Evolutionary conservation across 1,284 basidiomycete species (phyloP).

Genomic region (Moniliella sp.): DNA sequence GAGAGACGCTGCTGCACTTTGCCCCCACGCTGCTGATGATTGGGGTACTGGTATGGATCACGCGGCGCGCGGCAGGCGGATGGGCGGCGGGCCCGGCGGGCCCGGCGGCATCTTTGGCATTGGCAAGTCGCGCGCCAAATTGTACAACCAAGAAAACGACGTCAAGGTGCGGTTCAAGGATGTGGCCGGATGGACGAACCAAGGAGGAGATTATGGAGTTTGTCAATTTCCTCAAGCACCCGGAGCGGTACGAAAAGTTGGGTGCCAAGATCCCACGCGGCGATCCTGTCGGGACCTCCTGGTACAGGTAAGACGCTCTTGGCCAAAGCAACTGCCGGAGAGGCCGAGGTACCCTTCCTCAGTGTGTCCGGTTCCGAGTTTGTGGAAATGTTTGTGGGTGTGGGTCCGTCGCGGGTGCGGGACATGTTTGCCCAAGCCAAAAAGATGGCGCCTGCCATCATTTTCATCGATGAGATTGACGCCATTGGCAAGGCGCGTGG

Average conservation of each 20-base stretch:
- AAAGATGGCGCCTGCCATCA: slow-evolving; percentile 93
- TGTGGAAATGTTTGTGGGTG: slow-evolving; percentile 99
- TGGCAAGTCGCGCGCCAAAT: slow-evolving; percentile 76
- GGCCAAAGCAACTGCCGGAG: slow-evolving; percentile 91
- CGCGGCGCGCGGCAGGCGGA: slow-evolving; percentile 45
- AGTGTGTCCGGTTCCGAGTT: slow-evolving; percentile 97
- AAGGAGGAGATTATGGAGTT: slow-evolving; percentile 99
- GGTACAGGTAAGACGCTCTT: slow-evolving; percentile 94
- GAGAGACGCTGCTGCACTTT: slow-evolving; percentile 66
- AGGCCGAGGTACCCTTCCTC: slow-evolving; percentile 88
- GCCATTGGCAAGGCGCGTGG: slow-evolving; percentile 93
- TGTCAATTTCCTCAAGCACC: slow-evolving; percentile 94
- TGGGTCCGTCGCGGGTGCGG: slow-evolving; percentile 84
- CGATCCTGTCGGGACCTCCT: slow-evolving; percentile 88
- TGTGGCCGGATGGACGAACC: slow-evolving; percentile 97
- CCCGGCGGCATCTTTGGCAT: slow-evolving; percentile 87
- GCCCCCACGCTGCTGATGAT: slow-evolving; percentile 78
- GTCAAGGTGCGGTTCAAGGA: slow-evolving; percentile 83
- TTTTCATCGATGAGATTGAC: slow-evolving; percentile 44
- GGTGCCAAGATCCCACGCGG: slow-evolving; percentile 97
- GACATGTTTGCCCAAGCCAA: slow-evolving; percentile 91
- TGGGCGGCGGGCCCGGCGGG: slow-evolving; percentile 36
- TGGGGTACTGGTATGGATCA: slow-evolving; percentile 74
- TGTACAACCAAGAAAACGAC: slow-evolving; percentile 93
- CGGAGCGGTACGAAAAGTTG: slow-evolving; percentile 74